Evolutionary conservation across 306 rosid genomes (phyloP).

Genomic region (Castanopsis chinensis): DNA sequence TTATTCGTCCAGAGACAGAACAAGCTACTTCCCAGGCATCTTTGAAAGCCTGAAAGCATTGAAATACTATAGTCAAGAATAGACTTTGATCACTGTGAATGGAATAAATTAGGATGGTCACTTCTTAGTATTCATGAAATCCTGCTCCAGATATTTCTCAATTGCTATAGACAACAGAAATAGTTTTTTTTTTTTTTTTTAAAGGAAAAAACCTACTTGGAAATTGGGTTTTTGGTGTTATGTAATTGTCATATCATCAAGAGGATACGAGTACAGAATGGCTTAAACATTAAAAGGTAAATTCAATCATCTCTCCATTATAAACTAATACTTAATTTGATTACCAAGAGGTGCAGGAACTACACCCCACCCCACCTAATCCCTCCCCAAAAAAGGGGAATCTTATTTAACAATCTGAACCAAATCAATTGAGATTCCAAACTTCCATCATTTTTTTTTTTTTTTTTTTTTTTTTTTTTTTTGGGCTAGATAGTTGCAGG

Average conservation of each 20-base stretch:
- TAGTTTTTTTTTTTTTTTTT: no score
- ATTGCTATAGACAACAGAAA: neutral
- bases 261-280: neutral
- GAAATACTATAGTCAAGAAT: neutral
- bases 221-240: neutral
- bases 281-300: neutral
- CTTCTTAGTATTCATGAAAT: neutral
- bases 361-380: no score
- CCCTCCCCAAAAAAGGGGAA: no score
- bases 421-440: neutral
- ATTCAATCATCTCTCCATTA: neutral
- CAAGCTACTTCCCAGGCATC: conserved; percentile 73
- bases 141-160: neutral
- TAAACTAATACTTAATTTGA: neutral
- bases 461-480: no score
- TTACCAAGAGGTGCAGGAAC: neutral
- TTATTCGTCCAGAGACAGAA: conserved; percentile 35
- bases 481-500: no score
- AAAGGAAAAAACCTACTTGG: no score
- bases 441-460: no score
- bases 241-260: neutral
- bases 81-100: neutral
- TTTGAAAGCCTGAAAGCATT: conserved; percentile 54
- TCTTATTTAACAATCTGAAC: neutral
- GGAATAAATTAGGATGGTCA: neutral